A percentile compares a stretch with the other conserved stretches of the same genome.
These are phyloP conservation scores for Fusarium secorum DNA, from an alignment of 2,329 filamentous ascomycete species.

Conservation along the genomic window DNA sequence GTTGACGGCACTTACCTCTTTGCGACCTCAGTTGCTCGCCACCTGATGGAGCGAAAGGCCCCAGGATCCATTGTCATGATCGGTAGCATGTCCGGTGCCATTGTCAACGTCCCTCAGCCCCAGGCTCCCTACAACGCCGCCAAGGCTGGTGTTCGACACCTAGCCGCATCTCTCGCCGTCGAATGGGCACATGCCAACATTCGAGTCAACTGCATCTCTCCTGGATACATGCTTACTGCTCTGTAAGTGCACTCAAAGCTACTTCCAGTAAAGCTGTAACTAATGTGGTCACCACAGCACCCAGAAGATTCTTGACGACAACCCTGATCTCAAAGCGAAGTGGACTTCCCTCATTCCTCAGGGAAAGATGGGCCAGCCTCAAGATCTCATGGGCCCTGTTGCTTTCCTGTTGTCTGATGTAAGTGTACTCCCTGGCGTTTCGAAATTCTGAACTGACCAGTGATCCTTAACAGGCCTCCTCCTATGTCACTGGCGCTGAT, in stretches of 20 bases:
- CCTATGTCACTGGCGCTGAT: slow-evolving; percentile 77
- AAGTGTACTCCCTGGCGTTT: not conserved
- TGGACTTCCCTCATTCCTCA: slow-evolving; percentile 94
- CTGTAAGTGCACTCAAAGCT: slow-evolving; percentile 65
- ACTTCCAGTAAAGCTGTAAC: not conserved
- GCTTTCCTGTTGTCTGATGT: slow-evolving; percentile 81
- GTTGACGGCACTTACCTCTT: slow-evolving; percentile 93
- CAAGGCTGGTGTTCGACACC: slow-evolving; percentile 89
- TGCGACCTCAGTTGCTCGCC: slow-evolving; percentile 82
- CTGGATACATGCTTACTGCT: slow-evolving; percentile 95
- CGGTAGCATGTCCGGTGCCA: slow-evolving; percentile 91
- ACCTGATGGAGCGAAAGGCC: slow-evolving; percentile 82
- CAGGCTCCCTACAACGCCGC: slow-evolving; percentile 93
- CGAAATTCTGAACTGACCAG: not conserved
- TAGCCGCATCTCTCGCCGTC: slow-evolving; percentile 86
- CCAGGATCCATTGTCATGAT: slow-evolving; percentile 92
- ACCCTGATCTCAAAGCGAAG: slow-evolving; percentile 85
- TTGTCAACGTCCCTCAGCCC: slow-evolving; percentile 95
- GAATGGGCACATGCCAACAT: slow-evolving; percentile 92
- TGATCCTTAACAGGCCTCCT: slow-evolving; percentile 58
- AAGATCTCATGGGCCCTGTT: slow-evolving; percentile 93
- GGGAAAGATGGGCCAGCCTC: slow-evolving; percentile 90
- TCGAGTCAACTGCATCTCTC: slow-evolving; percentile 93
- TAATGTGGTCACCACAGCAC: slow-evolving; percentile 63
- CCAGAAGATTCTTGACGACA: slow-evolving; percentile 92